phyloP scores from a whole-genome alignment of 73 alveolate species.

The Paramecium primaurelia region DNA sequence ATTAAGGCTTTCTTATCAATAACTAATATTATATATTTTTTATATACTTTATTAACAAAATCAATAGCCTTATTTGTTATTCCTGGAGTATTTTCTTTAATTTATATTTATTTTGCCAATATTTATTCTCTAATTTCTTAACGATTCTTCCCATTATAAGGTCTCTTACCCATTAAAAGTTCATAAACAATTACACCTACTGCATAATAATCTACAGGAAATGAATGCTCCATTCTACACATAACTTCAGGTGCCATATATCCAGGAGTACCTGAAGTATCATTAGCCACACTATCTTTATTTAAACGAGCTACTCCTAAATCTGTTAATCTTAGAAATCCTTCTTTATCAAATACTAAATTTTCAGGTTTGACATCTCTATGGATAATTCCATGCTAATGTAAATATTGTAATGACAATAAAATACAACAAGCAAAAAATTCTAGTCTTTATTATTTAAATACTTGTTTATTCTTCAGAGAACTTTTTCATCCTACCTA shows the following conservation, averaged over 20 bases:
- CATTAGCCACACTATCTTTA: conserved; percentile 70
- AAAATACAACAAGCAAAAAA: conserved; percentile 66
- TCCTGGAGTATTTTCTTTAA: conserved; percentile 83
- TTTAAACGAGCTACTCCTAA: conserved; percentile 76
- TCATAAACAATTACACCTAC: conserved; percentile 78
- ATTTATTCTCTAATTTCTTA: conserved; percentile 78
- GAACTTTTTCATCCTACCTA: conserved; percentile 56
- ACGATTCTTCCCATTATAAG: conserved; percentile 82
- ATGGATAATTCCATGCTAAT: conserved; percentile 69
- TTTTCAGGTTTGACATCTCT: conserved; percentile 78
- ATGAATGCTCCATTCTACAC: conserved; percentile 62
- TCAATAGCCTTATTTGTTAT: conserved; percentile 88
- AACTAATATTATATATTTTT: background rate
- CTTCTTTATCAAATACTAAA: conserved; percentile 73
- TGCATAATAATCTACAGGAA: conserved; percentile 73
- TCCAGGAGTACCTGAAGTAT: conserved; percentile 90
- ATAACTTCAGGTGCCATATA: conserved; percentile 82
- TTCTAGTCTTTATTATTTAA: conserved; percentile 26
- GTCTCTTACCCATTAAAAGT: conserved; percentile 76
- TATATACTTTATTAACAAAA: conserved; percentile 82
- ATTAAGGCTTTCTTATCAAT: conserved; percentile 73
- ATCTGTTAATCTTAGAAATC: conserved; percentile 73
- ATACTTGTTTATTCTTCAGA: conserved; percentile 55
- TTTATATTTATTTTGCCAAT: conserved; percentile 67
- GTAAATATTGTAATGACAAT: conserved; percentile 63